These are phyloP conservation scores for Choanephora cucurbitarum DNA, from an alignment of 371 early-diverging fungal genomes.

Conservation along the genomic window DNA sequence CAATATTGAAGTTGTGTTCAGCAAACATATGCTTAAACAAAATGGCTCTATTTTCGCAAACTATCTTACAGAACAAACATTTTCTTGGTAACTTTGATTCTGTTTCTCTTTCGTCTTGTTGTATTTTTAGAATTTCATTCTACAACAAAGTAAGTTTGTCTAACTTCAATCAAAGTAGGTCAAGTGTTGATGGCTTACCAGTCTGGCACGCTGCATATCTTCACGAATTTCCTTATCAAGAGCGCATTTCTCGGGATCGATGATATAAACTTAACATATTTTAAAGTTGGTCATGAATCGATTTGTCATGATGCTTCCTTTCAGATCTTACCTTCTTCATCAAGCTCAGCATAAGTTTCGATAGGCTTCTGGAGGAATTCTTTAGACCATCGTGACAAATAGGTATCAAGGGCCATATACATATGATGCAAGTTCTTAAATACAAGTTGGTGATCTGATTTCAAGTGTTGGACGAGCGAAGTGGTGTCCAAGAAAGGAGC, in stretches of 20 bases:
- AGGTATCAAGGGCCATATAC: conserved; percentile 77
- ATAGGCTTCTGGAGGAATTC: conserved; percentile 40
- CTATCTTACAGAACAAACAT: conserved; percentile 91
- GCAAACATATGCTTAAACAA: conserved; percentile 90
- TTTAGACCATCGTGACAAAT: conserved; percentile 73
- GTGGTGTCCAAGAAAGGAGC: conserved; percentile 68
- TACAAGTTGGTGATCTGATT: conserved; percentile 61
- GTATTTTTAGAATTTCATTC: conserved; percentile 76
- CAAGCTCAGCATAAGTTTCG: conserved; percentile 27
- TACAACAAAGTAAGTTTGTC: conserved; percentile 16
- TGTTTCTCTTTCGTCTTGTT: conserved; percentile 77
- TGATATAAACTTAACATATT: conserved; percentile 61
- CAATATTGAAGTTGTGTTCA: conserved; percentile 94
- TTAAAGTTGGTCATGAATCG: too few species aligned
- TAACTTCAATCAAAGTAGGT: too few species aligned
- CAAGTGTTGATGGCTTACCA: conserved; percentile 45
- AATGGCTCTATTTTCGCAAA: conserved; percentile 60
- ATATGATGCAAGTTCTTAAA: conserved; percentile 81
- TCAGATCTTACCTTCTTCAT: conserved; percentile 4
- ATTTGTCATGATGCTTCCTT: too few species aligned
- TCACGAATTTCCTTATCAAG: conserved; percentile 74
- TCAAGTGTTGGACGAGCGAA: conserved; percentile 68
- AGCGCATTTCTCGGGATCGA: conserved; percentile 62
- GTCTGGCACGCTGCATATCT: conserved; percentile 70
- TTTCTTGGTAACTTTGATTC: conserved; percentile 73